phyloP scores from a whole-genome alignment of 345 rosid species.

The Salix caprea region DNA sequence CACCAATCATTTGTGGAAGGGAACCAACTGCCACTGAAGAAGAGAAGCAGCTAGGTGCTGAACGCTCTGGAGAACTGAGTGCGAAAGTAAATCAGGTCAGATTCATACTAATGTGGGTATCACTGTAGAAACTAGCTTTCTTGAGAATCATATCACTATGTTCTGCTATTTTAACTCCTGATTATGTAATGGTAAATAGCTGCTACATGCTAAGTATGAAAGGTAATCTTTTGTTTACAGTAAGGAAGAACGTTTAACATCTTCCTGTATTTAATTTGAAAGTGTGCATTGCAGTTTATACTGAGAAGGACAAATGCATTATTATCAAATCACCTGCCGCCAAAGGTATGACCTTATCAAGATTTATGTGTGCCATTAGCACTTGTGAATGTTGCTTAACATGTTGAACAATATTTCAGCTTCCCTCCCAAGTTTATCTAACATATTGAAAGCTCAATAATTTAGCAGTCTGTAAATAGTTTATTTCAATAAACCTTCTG shows the following conservation, averaged over 20 bases:
- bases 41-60: conserved; percentile 70
- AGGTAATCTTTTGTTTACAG: background rate
- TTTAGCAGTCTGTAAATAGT: background rate
- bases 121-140: conserved; percentile 3
- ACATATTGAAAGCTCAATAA: background rate
- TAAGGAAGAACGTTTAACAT: background rate
- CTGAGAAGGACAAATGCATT: conserved; percentile 91
- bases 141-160: background rate
- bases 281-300: conserved; percentile 65
- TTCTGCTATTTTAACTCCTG: background rate
- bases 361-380: background rate
- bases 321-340: conserved; percentile 95
- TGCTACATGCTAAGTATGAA: background rate
- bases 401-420: background rate
- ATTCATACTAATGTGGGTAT: conserved; percentile 10
- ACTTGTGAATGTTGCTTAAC: background rate
- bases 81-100: conserved; percentile 91
- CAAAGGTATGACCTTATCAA: conserved; percentile 54
- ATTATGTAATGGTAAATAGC: background rate
- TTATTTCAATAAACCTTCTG: background rate
- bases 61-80: conserved; percentile 90
- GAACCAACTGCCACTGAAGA: conserved; percentile 87
- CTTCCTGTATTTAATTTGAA: conserved; percentile 1
- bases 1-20: conserved; percentile 95
- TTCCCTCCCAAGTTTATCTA: background rate